These are phyloP conservation scores for Phytophthora tentaculata DNA, from an alignment of 352 stramenopile genomes.

Conservation along the genomic window DNA sequence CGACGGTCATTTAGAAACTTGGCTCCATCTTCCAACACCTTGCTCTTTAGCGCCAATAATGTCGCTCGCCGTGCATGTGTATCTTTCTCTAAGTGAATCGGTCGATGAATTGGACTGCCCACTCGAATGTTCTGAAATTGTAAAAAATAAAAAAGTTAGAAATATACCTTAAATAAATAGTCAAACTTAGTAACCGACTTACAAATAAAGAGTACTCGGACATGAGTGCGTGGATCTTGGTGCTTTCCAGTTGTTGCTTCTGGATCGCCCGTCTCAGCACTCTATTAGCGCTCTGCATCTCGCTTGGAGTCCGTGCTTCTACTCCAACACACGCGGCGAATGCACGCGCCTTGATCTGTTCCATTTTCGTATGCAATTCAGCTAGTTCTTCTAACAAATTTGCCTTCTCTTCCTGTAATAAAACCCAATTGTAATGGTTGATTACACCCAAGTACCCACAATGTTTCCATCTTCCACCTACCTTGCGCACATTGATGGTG, in stretches of 20 bases:
- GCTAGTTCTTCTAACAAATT: constrained; percentile 36
- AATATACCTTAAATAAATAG: not conserved
- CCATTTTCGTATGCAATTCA: constrained; percentile 39
- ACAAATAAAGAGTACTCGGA: constrained; percentile 49
- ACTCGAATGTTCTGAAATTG: constrained; percentile 34
- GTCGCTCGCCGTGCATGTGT: constrained; percentile 22
- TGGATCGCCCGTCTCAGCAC: constrained; percentile 37
- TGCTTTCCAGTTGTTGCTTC: constrained; percentile 36
- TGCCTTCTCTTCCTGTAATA: constrained; percentile 43
- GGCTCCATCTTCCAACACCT: constrained; percentile 33
- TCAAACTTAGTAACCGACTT: not conserved
- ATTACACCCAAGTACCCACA: constrained; percentile 11
- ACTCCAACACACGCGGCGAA: constrained; percentile 26
- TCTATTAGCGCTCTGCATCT: constrained; percentile 34
- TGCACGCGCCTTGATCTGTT: constrained; percentile 26
- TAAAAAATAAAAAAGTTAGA: constrained; percentile 15
- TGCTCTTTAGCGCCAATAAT: constrained; percentile 34
- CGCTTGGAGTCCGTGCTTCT: constrained; percentile 25
- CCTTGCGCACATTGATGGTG: constrained; percentile 42
- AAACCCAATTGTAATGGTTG: not conserved
- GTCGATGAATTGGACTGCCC: constrained; percentile 40
- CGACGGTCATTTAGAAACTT: constrained; percentile 35
- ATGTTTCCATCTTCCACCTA: constrained; percentile 1
- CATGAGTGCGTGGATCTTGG: constrained; percentile 41
- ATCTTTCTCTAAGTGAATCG: constrained; percentile 37